Conservation (phyloP, 352 stramenopile genomes). For the Phytophthora fragariae region DNA sequence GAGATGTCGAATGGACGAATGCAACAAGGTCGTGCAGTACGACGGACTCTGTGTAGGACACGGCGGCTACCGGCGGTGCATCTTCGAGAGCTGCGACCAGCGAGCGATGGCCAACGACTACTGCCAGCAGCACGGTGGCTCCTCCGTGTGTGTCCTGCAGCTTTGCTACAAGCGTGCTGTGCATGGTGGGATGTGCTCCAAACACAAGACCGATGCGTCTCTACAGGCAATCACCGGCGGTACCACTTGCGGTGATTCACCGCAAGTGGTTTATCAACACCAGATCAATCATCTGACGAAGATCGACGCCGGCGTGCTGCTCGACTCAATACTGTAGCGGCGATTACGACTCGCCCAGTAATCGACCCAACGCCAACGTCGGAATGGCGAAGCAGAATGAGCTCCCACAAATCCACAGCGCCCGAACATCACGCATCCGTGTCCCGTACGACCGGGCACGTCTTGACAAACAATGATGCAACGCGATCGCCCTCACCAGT, state of each 20-base stretch:
- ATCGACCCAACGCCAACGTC: neutral
- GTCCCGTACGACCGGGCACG: neutral
- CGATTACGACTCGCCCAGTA: neutral
- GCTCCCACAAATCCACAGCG: neutral
- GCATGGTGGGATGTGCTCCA: conserved; percentile 37
- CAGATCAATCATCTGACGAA: conserved; percentile 20
- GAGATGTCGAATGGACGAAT: conserved; percentile 38
- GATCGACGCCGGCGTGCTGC: neutral
- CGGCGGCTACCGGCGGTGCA: conserved; percentile 58
- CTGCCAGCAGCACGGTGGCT: conserved; percentile 55
- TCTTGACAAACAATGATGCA: neutral
- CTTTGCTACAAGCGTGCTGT: conserved; percentile 37
- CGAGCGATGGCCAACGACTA: conserved; percentile 56
- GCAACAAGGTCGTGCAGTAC: conserved; percentile 62
- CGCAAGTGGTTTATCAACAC: conserved; percentile 4
- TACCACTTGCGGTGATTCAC: no score
- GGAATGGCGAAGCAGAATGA: conserved; percentile 4
- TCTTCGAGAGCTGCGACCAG: conserved; percentile 43
- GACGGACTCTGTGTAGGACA: conserved; percentile 57
- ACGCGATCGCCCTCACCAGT: neutral
- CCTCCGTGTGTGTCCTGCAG: conserved; percentile 29
- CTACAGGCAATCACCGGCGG: conserved; percentile 3
- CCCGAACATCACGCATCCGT: neutral
- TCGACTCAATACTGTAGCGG: neutral
- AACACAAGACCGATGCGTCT: conserved; percentile 33